Evolutionary conservation across 805 yeast genomes (phyloP).

Genomic region (Hanseniaspora singularis): DNA sequence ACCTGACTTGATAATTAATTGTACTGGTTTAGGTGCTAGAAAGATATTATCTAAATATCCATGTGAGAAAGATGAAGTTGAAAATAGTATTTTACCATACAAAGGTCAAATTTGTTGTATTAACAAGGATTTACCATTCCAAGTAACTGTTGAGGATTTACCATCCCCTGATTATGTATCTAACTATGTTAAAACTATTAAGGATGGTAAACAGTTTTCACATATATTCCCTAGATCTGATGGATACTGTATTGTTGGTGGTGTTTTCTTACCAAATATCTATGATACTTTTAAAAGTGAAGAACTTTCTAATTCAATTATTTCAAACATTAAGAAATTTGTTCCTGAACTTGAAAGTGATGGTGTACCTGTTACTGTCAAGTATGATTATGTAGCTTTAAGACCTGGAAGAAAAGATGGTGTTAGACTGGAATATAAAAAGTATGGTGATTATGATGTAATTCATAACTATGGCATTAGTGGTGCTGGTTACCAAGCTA

Average conservation of each 20-base stretch:
- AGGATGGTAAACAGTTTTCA: conserved; percentile 32
- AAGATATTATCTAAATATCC: conserved; percentile 26
- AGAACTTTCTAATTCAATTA: conserved; percentile 37
- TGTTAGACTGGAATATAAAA: conserved; percentile 38
- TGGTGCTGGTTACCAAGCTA: conserved; percentile 67
- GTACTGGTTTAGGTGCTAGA: conserved; percentile 42
- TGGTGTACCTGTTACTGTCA: conserved; percentile 15
- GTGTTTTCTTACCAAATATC: conserved; percentile 29
- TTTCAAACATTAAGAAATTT: conserved; percentile 32
- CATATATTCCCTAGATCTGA: conserved; percentile 61
- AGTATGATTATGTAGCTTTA: conserved; percentile 34
- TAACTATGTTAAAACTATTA: conserved; percentile 6
- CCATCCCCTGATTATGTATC: conserved; percentile 17
- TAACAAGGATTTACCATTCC: conserved; percentile 33
- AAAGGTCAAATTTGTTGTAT: conserved; percentile 49
- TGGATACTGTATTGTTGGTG: conserved; percentile 63
- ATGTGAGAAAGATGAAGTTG: conserved; percentile 35
- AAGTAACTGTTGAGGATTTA: conserved; percentile 27
- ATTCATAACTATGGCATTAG: conserved; percentile 63
- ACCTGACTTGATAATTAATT: conserved; percentile 45
- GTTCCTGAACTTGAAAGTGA: conserved; percentile 22
- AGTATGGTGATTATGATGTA: conserved; percentile 24
- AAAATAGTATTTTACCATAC: conserved; percentile 36
- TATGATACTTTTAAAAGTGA: conserved; percentile 32
- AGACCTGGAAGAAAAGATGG: conserved; percentile 59